Conservation (phyloP, 75 land plant species). For the Isoetes taiwanensis region DNA sequence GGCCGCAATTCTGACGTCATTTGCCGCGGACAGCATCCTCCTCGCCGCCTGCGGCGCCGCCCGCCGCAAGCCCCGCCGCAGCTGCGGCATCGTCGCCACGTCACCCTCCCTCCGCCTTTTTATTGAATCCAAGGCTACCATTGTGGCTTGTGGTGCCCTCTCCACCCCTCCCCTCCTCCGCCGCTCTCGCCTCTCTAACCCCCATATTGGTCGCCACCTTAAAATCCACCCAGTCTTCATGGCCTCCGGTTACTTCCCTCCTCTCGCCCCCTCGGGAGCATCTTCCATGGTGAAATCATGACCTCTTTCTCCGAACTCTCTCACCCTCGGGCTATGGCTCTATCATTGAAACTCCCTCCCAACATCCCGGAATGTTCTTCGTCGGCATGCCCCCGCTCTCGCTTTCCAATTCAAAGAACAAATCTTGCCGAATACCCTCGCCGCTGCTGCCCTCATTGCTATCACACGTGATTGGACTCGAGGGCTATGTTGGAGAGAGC, state of each 20-base stretch:
- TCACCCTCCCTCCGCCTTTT: background rate
- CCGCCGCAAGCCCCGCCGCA: background rate
- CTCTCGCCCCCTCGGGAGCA: background rate
- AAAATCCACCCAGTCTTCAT: conserved; percentile 12
- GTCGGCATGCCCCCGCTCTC: background rate
- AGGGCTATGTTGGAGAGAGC: conserved; percentile 29
- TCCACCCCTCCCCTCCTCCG: conserved; percentile 2
- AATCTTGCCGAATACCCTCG: conserved; percentile 44
- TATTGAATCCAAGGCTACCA: background rate
- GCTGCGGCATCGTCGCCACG: background rate
- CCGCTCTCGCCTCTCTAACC: background rate
- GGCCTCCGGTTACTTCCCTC: conserved; percentile 9
- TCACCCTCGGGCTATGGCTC: background rate
- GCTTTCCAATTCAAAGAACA: conserved; percentile 40
- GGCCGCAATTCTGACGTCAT: background rate
- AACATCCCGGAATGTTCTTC: background rate
- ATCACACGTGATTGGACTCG: conserved; percentile 43
- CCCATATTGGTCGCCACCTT: conserved; percentile 1
- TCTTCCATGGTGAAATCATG: background rate
- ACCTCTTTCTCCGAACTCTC: too few species aligned
- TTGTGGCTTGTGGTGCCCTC: conserved; percentile 2
- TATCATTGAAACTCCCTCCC: background rate
- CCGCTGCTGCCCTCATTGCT: conserved; percentile 47
- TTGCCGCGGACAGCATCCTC: background rate
- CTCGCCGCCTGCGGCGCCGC: background rate